Base-by-base conservation (phyloP, 2,329 filamentous ascomycete species). In the Leptographium wingfieldii region DNA sequence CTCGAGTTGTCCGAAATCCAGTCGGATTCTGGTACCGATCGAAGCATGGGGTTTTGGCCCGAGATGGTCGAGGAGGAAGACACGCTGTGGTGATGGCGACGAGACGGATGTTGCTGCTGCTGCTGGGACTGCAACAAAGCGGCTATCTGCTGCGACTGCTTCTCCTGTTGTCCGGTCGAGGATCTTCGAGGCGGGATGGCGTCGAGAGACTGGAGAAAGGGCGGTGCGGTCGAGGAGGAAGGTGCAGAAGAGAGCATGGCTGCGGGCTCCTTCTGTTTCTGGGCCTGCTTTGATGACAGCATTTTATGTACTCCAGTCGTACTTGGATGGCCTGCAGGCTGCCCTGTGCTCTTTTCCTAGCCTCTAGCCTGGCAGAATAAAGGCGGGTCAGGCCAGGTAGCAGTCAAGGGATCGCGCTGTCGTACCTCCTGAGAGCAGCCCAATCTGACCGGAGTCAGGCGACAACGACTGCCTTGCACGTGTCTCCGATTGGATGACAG, bases 121-220 rank as follows among this genome's bases (percentile, higher is more conserved):
- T 48, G 35, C 10, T 59, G 57, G 40, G 38, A 40, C 27, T 62
- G 59, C n/a, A 54, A 19, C 14, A 55, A 19, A 7, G 56, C 40
- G 10, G 57, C 59, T 31, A 52, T 33, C 43, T 59, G 64, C 54
- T 56, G 64, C 64, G 66, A 55, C 66, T 61, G 59, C 33, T 61
- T 66, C 40, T 67, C 63, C 40, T 71, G 71, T 63, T 78, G 76
- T 64, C 78, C 77, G 60, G 81, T 83, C 1, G 86, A 88, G 60
- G 87, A 90, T 54, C 85, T 90, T 63, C 88, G 81, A 3, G 85
- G 84, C 25, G 88, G 87, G 59, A 91, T 90, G 46, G 79, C 77
- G 70, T 82, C 84, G 59, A 85, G 84, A n/a, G 79, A 81, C 60
- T 75, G 74, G 58, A 77, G 71, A 62, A 71, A 70, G 63, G 69